These are phyloP conservation scores for Cymbopogon flexuosus DNA, from an alignment of 202 grass and related monocot genomes.

Conservation along the genomic window DNA sequence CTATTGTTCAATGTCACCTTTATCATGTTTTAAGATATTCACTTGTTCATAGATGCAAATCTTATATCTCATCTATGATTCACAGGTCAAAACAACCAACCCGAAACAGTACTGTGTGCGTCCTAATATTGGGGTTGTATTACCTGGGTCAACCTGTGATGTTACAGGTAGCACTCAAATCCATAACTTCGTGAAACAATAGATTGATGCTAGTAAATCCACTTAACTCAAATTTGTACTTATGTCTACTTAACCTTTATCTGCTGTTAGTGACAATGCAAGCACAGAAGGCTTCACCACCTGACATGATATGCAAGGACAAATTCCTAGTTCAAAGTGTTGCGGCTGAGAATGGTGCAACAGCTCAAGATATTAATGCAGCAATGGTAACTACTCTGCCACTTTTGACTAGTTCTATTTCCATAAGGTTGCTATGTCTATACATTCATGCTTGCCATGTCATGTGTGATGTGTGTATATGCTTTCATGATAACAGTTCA, in stretches of 20 bases:
- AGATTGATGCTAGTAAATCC: background rate
- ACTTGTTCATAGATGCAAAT: background rate
- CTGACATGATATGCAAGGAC: conserved; percentile 87
- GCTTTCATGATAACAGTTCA: conserved; percentile 54
- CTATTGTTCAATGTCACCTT: background rate
- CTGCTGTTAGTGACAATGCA: conserved; percentile 76
- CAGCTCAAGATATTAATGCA: conserved; percentile 60
- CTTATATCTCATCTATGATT: conserved; percentile 1
- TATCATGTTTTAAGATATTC: background rate
- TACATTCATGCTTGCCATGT: conserved; percentile 7
- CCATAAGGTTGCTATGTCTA: background rate
- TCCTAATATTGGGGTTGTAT: conserved; percentile 72
- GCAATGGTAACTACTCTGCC: conserved; percentile 50
- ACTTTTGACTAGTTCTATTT: conserved; percentile 6
- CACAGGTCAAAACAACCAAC: conserved; percentile 96
- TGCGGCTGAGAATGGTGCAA: conserved; percentile 55
- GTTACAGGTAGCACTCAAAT: conserved; percentile 65
- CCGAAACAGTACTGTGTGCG: conserved; percentile 96
- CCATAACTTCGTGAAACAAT: conserved; percentile 5
- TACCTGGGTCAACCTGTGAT: conserved; percentile 69
- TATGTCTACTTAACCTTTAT: conserved; percentile 7
- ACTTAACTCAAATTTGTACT: background rate
- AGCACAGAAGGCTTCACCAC: conserved; percentile 67
- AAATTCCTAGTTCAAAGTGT: conserved; percentile 95
- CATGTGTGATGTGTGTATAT: background rate